Conservation (phyloP, 225 moss, liverwort and hornwort genomes). For the Polytrichum commune region DNA sequence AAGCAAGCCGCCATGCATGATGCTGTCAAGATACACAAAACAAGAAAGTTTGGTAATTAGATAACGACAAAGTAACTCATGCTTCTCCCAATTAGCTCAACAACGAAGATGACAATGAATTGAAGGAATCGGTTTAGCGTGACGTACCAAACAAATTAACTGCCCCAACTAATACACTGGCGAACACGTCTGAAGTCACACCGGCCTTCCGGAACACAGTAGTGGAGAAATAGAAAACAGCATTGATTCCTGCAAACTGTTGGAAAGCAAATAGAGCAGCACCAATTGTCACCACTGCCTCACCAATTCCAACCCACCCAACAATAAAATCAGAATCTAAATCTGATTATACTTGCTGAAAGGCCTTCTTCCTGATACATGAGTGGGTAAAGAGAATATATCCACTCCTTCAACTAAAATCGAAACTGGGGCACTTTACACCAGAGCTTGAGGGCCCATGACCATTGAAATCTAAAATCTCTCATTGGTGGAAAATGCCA, state of each 20-base stretch:
- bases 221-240: constrained; percentile 86
- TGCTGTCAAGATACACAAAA: constrained; percentile 33
- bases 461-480: too few species aligned
- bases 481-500: too few species aligned
- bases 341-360: constrained; percentile 15
- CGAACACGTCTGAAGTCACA: constrained; percentile 67
- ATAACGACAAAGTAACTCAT: too few species aligned
- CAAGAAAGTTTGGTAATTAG: not conserved
- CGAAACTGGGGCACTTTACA: too few species aligned
- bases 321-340: constrained; percentile 30
- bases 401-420: too few species aligned
- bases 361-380: not conserved
- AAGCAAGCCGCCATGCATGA: constrained; percentile 64
- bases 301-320: constrained; percentile 43
- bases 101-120: too few species aligned
- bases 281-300: constrained; percentile 77
- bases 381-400: too few species aligned
- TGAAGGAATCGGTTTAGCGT: not conserved
- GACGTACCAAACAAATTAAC: constrained; percentile 67
- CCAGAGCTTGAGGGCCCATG: too few species aligned
- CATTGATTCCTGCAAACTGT: constrained; percentile 93
- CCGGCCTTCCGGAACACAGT: constrained; percentile 81
- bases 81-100: too few species aligned
- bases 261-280: constrained; percentile 84
- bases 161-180: constrained; percentile 74